These are phyloP conservation scores for Vitis amurensis DNA, from an alignment of 164 flowering plant genomes.

Conservation along the genomic window DNA sequence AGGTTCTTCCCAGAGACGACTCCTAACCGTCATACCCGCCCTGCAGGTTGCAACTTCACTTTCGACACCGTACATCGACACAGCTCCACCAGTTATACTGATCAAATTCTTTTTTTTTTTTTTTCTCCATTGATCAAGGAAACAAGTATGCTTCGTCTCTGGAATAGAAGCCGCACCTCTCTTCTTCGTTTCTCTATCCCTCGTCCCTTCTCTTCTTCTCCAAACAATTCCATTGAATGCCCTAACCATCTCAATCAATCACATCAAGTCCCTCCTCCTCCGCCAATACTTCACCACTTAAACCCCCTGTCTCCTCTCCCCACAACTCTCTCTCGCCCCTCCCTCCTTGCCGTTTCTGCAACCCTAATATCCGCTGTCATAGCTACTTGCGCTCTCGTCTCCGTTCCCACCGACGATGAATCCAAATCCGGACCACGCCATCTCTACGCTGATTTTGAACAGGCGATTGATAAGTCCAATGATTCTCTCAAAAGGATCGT, in stretches of 20 bases:
- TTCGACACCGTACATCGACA: too few relatives aligned
- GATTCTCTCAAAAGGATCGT: slow-evolving; percentile 44
- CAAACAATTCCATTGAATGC: slow-evolving; percentile 15
- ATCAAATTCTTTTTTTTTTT: background rate
- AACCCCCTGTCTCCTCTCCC: slow-evolving; percentile 14
- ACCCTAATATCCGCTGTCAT: slow-evolving; percentile 38
- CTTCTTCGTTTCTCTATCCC: slow-evolving; percentile 10
- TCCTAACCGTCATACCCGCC: slow-evolving; percentile 1
- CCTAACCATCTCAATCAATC: slow-evolving; percentile 11
- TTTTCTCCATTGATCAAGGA: background rate
- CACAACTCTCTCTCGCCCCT: slow-evolving; percentile 24
- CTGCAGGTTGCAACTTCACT: too few relatives aligned
- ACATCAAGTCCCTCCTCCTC: slow-evolving; percentile 25
- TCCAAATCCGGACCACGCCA: background rate
- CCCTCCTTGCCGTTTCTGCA: slow-evolving; percentile 45
- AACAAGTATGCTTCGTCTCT: slow-evolving; percentile 46
- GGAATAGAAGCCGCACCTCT: slow-evolving; percentile 23
- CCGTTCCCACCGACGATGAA: background rate
- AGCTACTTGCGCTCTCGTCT: slow-evolving; percentile 25
- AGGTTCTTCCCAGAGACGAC: too few relatives aligned
- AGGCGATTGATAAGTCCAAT: slow-evolving; percentile 35
- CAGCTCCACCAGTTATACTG: too few relatives aligned
- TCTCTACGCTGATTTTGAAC: slow-evolving; percentile 36
- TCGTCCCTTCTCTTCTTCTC: slow-evolving; percentile 23
- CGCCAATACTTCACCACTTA: slow-evolving; percentile 25